phyloP scores from a whole-genome alignment of 2,329 filamentous ascomycete genomes.

The Aspergillus pseudoglaucus region DNA sequence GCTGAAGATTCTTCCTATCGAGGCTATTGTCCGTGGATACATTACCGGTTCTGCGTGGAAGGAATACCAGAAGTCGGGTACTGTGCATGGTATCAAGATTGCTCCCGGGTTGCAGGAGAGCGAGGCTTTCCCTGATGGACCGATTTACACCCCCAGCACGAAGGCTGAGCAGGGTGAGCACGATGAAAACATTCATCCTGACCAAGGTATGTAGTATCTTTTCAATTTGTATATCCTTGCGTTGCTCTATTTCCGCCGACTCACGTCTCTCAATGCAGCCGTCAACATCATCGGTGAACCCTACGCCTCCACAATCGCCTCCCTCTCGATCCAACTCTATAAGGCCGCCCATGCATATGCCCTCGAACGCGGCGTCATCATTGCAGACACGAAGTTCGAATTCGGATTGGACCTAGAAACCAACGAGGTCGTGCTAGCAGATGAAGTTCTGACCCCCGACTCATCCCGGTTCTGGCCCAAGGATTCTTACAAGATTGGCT shows the following conservation, averaged over 20 bases:
- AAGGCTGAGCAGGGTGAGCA: conserved; percentile 75
- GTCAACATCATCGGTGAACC: conserved; percentile 57
- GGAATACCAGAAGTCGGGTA: conserved; percentile 67
- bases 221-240: no score
- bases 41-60: conserved; percentile 79
- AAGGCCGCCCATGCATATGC: conserved; percentile 41
- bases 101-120: conserved; percentile 64
- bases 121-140: conserved; percentile 57
- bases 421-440: conserved; percentile 65
- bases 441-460: conserved; percentile 81
- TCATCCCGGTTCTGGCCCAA: conserved; percentile 81
- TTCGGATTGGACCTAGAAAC: conserved; percentile 63
- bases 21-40: conserved; percentile 84
- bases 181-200: conserved; percentile 78
- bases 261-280: no score
- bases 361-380: conserved; percentile 61
- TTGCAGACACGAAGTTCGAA: conserved; percentile 72
- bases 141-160: conserved; percentile 75
- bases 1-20: conserved; percentile 68
- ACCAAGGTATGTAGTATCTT: no score
- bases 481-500: conserved; percentile 64
- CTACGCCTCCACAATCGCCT: conserved; percentile 59
- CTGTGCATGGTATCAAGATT: conserved; percentile 70
- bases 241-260: no score
- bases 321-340: conserved; percentile 60